Evolutionary conservation across 1,284 basidiomycete species (phyloP).

Genomic region (Cutaneotrichosporon mucoides): DNA sequence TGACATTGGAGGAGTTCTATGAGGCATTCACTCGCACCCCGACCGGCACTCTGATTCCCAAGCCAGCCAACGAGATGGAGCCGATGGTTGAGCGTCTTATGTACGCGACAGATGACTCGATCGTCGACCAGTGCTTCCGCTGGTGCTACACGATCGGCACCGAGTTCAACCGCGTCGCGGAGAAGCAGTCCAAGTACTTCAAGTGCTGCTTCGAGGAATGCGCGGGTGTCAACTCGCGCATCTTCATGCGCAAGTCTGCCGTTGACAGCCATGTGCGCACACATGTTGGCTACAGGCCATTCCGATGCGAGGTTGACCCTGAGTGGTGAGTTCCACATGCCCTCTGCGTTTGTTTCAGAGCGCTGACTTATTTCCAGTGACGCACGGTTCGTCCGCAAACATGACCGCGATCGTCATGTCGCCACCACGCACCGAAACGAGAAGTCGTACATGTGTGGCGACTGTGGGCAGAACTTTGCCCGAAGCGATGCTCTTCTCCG

Average conservation of each 20-base stretch:
- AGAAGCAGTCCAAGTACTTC: constrained; percentile 25
- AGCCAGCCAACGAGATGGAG: constrained; percentile 12
- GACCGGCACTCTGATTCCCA: constrained; percentile 13
- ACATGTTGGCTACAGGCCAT: constrained; percentile 20
- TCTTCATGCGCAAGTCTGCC: constrained; percentile 22
- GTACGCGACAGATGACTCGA: constrained; percentile 15
- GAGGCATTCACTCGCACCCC: constrained; percentile 11
- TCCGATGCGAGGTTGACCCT: constrained; percentile 19
- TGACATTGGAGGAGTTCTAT: constrained; percentile 18
- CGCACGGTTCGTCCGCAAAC: constrained; percentile 22
- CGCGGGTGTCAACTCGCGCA: constrained; percentile 6
- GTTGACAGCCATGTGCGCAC: constrained; percentile 23
- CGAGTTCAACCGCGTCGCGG: constrained; percentile 18
- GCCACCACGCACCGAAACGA: constrained; percentile 21
- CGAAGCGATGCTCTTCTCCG: constrained; percentile 19
- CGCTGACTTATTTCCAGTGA: constrained; percentile 5
- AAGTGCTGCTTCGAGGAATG: constrained; percentile 23
- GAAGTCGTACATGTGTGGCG: constrained; percentile 18
- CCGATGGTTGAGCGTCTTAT: constrained; percentile 16
- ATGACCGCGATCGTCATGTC: constrained; percentile 22
- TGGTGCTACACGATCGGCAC: constrained; percentile 18
- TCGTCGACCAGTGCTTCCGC: constrained; percentile 22
- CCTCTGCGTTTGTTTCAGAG: too few species aligned
- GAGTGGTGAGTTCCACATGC: constrained; percentile 17
- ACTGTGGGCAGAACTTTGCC: constrained; percentile 23